A percentile compares a stretch with the other conserved stretches of the same genome.
Conservation (phyloP, 2,329 filamentous ascomycete genomes). For the Phialophora macrospora region DNA sequence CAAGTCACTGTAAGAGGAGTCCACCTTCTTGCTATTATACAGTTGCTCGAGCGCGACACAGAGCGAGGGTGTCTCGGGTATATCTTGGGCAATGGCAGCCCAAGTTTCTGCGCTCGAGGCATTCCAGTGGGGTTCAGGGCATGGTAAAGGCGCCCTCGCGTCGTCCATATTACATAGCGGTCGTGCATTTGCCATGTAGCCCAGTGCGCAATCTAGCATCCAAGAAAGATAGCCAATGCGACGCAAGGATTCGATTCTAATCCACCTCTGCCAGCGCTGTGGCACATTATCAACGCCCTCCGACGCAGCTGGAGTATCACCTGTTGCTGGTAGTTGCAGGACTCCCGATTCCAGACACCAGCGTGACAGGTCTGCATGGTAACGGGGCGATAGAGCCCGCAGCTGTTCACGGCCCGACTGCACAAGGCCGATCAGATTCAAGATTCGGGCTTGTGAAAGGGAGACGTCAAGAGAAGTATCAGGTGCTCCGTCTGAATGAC, state of each 20-base stretch:
- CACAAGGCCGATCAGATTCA: conserved; percentile 33
- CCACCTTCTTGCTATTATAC: conserved; percentile 57
- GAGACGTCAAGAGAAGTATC: conserved; percentile 26
- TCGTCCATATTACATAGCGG: conserved; percentile 45
- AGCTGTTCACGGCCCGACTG: conserved; percentile 34
- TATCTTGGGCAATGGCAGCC: conserved; percentile 30
- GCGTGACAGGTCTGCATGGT: conserved; percentile 35
- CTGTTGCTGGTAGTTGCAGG: conserved; percentile 25
- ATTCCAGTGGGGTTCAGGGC: conserved; percentile 50
- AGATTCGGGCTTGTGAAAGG: conserved; percentile 31
- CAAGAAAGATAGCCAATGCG: conserved; percentile 52
- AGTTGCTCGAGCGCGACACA: conserved; percentile 50
- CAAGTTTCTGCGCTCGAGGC: conserved; percentile 45
- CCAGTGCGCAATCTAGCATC: conserved; percentile 46
- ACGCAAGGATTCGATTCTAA: conserved; percentile 46
- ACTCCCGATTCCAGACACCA: conserved; percentile 36
- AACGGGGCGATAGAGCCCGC: conserved; percentile 26
- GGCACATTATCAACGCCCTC: not conserved
- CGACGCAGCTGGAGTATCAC: not conserved
- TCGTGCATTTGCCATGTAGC: conserved; percentile 45
- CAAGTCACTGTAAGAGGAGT: conserved; percentile 54
- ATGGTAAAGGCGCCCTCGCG: conserved; percentile 47
- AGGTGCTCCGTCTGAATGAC: conserved; percentile 19
- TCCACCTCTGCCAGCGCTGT: conserved; percentile 48
- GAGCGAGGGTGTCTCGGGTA: conserved; percentile 21